Base-by-base conservation (phyloP, 495 filamentous ascomycete genomes). In the Glarea lozoyensis region DNA sequence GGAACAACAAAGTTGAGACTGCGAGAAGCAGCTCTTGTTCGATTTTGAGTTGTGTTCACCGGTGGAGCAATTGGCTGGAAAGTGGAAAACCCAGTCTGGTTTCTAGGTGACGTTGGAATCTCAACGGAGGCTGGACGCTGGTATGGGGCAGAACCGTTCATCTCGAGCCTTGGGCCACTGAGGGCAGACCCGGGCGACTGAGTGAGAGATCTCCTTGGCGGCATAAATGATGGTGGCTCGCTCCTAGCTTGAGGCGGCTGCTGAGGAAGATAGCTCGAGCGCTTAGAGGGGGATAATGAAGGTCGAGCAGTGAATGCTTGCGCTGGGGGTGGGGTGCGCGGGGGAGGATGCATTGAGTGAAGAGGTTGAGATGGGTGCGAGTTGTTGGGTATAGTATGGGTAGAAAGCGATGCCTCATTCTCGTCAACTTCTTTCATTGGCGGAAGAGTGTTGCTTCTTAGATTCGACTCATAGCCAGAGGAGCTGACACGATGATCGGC, bases 121-220 rank as follows among this genome's bases (percentile, higher is more conserved):
- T 47, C 59, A 13, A 51, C 59, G n/a, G 62, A 65, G 16, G 59
- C 61, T 9, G 62, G 62, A 10, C 62, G 49, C 40, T 59, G 54
- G 39, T 62, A 60, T 23, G 57, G 61, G 21, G 53, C 55, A 18
- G 55, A 42, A 10, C 47, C 19, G 16, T 37, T 52, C 40, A 59
- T 60, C 17, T 43, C 49, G 10, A 48, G 25, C 22, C 55, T 59
- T 3, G 43, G 43, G 18, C 54, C 49, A 15, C 47, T 51, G 40
- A 53, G 55, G 13, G 49, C 51, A 50, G 55, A 50, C 23, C 79
- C 76, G 5, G 92, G 90, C 15, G 88, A 94, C 57, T 93, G 86
- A 1, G 90, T 95, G 50, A 87, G 82, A 11, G 89, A 85, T 40
- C 88, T 75, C 37, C 75, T 74, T 7, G 83, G 54, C 7, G 61